Evolutionary conservation across 768 basidiomycete species (phyloP).

Genomic region (Amanita jacksonii): DNA sequence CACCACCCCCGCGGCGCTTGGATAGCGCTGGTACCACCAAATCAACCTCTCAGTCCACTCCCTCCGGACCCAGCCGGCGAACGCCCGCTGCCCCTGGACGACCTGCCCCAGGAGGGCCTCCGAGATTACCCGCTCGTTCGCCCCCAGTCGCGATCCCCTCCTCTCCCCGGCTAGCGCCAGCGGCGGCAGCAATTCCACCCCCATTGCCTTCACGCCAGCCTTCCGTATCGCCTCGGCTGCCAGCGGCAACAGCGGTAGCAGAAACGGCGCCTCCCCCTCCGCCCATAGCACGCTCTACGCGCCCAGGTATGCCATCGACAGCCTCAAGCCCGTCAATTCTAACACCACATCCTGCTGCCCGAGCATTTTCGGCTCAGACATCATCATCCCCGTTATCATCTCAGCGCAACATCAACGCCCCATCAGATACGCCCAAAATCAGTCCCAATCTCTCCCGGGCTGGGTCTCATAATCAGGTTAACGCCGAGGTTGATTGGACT

Average conservation of each 20-base stretch:
- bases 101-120: not conserved
- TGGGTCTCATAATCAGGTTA: not conserved
- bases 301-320: conserved; percentile 17
- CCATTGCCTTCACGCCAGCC: conserved; percentile 13
- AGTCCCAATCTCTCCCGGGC: not conserved
- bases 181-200: conserved; percentile 15
- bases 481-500: conserved; percentile 50
- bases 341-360: conserved; percentile 1
- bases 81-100: not conserved
- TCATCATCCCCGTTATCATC: not conserved
- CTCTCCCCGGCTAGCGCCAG: conserved; percentile 10
- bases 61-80: too few species aligned
- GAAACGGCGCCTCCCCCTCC: conserved; percentile 20
- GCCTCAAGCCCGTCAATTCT: conserved; percentile 5
- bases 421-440: conserved; percentile 4
- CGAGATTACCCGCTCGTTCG: conserved; percentile 7
- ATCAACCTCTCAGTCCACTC: not conserved
- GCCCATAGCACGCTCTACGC: conserved; percentile 22
- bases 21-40: conserved; percentile 15
- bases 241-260: conserved; percentile 16
- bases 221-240: conserved; percentile 9
- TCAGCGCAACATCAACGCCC: not conserved
- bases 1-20: conserved; percentile 32
- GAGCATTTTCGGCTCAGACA: not conserved
- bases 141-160: conserved; percentile 7